Evolutionary conservation across 345 rosid species (phyloP).

Genomic region (Syzygium aromaticum): DNA sequence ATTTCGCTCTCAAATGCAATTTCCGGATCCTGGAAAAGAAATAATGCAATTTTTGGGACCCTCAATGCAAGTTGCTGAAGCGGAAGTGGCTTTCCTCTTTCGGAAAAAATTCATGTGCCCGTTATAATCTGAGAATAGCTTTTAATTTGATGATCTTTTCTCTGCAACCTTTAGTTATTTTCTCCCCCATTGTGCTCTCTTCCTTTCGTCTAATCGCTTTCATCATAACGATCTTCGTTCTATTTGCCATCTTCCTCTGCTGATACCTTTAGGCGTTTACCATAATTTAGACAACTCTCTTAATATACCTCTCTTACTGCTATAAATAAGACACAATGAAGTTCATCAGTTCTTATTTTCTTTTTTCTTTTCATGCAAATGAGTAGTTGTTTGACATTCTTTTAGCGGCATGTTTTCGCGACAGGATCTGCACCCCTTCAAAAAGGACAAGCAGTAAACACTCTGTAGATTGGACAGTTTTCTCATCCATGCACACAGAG

Average conservation of each 20-base stretch:
- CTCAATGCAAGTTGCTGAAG: background rate
- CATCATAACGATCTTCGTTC: background rate
- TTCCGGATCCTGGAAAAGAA: background rate
- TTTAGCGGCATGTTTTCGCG: background rate
- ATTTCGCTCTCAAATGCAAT: background rate
- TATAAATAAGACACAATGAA: background rate
- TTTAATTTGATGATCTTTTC: background rate
- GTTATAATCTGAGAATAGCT: background rate
- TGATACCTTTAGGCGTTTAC: background rate
- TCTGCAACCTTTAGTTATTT: background rate
- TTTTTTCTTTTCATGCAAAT: background rate
- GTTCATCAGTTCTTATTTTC: background rate
- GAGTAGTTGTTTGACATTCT: background rate
- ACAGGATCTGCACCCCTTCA: constrained; percentile 17
- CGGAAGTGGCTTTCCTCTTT: background rate
- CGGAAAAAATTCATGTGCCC: background rate
- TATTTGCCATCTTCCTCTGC: background rate
- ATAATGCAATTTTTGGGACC: background rate
- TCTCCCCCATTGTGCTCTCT: background rate
- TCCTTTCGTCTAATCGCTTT: background rate
- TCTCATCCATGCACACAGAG: constrained; percentile 37
- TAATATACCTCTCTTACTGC: background rate
- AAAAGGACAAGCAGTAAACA: constrained; percentile 31
- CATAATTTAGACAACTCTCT: background rate
- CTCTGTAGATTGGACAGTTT: constrained; percentile 46